Evolutionary conservation across 371 early-diverging fungal genomes (phyloP).

Genomic region (Mucor sp.): DNA sequence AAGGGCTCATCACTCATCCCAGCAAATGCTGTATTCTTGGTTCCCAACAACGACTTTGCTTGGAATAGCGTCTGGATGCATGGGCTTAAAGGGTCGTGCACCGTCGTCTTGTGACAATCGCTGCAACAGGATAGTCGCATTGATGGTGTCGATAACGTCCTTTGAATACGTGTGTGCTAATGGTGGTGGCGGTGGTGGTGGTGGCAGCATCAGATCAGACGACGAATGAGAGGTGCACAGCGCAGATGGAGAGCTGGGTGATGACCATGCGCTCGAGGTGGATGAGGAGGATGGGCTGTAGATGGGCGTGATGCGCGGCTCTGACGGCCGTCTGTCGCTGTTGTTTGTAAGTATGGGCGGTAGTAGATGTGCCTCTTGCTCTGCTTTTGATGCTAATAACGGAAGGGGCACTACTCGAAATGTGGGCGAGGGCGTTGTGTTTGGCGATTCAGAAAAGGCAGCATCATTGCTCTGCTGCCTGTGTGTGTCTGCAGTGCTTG

Average conservation of each 20-base stretch:
- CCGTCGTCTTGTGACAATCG: constrained; percentile 56
- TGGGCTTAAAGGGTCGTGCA: constrained; percentile 35
- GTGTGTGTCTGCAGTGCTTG: too few relatives aligned
- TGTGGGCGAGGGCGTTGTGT: constrained; percentile 29
- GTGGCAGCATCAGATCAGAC: not conserved
- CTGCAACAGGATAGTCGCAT: constrained; percentile 49
- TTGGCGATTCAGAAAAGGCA: constrained; percentile 17
- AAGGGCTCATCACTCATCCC: constrained; percentile 25
- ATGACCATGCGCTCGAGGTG: not conserved
- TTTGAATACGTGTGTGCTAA: constrained; percentile 17
- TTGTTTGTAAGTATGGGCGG: constrained; percentile 4
- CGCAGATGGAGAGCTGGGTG: not conserved
- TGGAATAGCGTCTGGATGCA: constrained; percentile 18
- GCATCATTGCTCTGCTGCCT: not conserved
- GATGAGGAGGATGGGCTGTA: constrained; percentile 8
- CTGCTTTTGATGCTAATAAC: not conserved
- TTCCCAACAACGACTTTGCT: constrained; percentile 29
- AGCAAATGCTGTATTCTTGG: constrained; percentile 26
- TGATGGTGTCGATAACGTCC: constrained; percentile 51
- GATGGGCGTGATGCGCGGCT: constrained; percentile 15
- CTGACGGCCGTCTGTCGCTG: not conserved
- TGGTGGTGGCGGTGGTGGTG: too few relatives aligned
- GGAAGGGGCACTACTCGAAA: constrained; percentile 22
- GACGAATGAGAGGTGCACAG: constrained; percentile 1
- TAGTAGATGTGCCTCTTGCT: not conserved